Evolutionary conservation across 2,329 filamentous ascomycete species (phyloP), one percentile per base, ranked within the genome.

Genomic region (Purpureocillium lavendulum): DNA sequence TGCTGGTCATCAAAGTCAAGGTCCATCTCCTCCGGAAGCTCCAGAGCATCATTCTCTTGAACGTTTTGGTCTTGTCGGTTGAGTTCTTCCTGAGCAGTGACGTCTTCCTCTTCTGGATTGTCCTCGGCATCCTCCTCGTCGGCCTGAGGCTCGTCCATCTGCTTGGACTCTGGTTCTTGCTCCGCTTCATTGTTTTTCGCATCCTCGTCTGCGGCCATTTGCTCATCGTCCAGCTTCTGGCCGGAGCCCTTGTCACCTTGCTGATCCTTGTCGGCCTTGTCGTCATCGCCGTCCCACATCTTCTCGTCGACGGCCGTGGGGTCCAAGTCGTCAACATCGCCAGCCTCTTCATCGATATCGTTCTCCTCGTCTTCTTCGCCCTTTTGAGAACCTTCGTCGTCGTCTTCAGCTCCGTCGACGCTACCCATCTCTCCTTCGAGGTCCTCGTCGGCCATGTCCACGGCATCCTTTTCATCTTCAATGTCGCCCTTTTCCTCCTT

Each of bases 251-350:
- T 73, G 40, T 88, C 80, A 6, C 79, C 82, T 54, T 87, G 71
- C 53, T 87, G 84, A 33, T 96, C 84, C 49, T 92, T 92, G 35
- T 90, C 84, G 2, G 84, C 80, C 35, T 89, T 80, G 33, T 89
- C 75, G 33, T 87, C 82, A 39, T 83, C 80, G 30, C 88, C 89
- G 61, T 98, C 89, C 92, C 92, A 98, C 76, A 97, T 88, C 70
- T 97, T 98, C 66, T 98, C 94, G 57, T 98, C 94, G 1, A 97
- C 84, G 15, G 90, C 86, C 13, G 80, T 84, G 11, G 87, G 83
- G 50, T 95, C 90, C 32, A 95, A 70, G 52, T 94, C 87, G 63
- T 96, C 87, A 10, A 97, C 88, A 52, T 88, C 84, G 1, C 89
- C 92, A 5, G 84, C 77, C 61, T 97, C 87, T 52, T 95, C 89